Evolutionary conservation across 1,284 basidiomycete genomes (phyloP).

Genomic region (Cryptococcus sp.): DNA sequence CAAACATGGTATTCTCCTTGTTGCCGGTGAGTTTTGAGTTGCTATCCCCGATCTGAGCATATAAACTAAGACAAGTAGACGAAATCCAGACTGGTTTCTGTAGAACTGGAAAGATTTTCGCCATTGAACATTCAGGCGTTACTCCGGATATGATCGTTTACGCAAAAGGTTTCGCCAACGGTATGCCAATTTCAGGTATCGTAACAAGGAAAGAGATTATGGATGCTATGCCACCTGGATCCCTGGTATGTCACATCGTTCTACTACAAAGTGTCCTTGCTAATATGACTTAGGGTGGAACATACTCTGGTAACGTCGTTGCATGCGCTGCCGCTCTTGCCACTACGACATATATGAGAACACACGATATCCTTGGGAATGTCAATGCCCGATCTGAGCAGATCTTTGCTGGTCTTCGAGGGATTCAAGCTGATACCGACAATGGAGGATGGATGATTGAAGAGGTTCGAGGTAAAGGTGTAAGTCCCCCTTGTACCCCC

Average conservation of each 20-base stretch:
- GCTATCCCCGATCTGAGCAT: constrained; percentile 42
- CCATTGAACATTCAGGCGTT: constrained; percentile 63
- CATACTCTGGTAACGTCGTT: constrained; percentile 71
- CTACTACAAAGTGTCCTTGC: not conserved
- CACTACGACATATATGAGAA: constrained; percentile 20
- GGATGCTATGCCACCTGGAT: constrained; percentile 40
- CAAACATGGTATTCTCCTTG: constrained; percentile 62
- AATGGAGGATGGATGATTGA: constrained; percentile 56
- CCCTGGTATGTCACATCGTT: constrained; percentile 25
- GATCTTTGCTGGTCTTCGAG: constrained; percentile 59
- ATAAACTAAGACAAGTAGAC: constrained; percentile 15
- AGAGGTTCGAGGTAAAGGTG: constrained; percentile 69
- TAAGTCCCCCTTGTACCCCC: constrained; percentile 7
- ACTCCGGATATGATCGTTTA: constrained; percentile 77
- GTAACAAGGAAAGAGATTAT: constrained; percentile 74
- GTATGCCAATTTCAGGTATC: constrained; percentile 82
- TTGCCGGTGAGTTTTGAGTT: constrained; percentile 59
- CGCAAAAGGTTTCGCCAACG: constrained; percentile 61
- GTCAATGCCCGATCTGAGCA: constrained; percentile 67
- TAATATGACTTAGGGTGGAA: constrained; percentile 18
- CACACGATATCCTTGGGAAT: constrained; percentile 62
- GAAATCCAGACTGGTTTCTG: constrained; percentile 38
- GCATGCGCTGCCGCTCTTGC: constrained; percentile 78
- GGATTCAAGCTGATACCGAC: constrained; percentile 37
- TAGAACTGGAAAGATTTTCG: constrained; percentile 64